These are phyloP conservation scores for Tympanopsis confertula DNA, from an alignment of 2,329 filamentous ascomycete genomes.

Conservation along the genomic window DNA sequence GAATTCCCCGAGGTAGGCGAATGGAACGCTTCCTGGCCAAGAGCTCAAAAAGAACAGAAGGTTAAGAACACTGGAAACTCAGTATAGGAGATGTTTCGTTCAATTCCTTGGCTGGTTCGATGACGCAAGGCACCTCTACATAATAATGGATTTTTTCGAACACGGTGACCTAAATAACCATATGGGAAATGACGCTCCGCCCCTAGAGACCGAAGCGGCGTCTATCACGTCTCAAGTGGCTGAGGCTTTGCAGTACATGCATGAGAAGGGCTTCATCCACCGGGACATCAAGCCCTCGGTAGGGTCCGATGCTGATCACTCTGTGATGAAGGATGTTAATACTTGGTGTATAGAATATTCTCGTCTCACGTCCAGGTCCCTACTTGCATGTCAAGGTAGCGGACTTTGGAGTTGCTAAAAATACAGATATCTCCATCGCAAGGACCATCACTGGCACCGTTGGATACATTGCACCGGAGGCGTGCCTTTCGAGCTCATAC, in stretches of 20 bases:
- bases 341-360: not conserved
- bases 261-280: conserved; percentile 3
- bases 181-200: not conserved
- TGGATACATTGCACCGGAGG: conserved; percentile 1
- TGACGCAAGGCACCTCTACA: conserved; percentile 1
- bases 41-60: not conserved
- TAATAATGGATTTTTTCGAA: conserved; percentile 1
- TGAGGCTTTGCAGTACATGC: conserved; percentile 3
- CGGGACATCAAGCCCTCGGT: conserved; percentile 5
- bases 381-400: conserved; percentile 1
- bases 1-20: not conserved
- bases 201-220: not conserved
- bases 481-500: not conserved
- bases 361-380: conserved; percentile 1
- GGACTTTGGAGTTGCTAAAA: conserved; percentile 1
- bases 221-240: not conserved
- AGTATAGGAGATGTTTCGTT: not conserved
- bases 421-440: not conserved
- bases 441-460: not conserved
- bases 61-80: not conserved
- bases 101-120: conserved; percentile 1
- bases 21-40: not conserved
- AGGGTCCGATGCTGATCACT: not conserved
- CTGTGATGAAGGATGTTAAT: not conserved
- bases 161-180: not conserved